Conservation (phyloP, 2,329 filamentous ascomycete genomes). For the Trichoderma guizhouense region DNA sequence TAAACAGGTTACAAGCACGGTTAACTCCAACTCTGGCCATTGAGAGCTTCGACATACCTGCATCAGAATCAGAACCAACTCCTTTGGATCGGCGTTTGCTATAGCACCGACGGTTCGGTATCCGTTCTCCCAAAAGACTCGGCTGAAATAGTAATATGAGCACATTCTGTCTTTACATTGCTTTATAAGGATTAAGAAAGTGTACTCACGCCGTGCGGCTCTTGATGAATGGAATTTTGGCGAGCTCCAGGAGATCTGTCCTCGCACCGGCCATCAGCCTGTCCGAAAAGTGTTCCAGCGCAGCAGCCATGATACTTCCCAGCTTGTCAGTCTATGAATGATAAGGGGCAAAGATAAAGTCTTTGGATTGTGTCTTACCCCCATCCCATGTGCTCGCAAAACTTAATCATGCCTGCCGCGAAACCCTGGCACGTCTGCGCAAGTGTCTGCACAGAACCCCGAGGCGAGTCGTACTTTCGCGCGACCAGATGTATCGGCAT, state of each 20-base stretch:
- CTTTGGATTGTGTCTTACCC: constrained; percentile 38
- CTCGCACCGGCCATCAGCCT: constrained; percentile 68
- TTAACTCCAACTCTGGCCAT: neutral
- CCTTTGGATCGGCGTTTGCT: constrained; percentile 65
- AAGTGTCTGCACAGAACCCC: constrained; percentile 68
- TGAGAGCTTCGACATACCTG: constrained; percentile 46
- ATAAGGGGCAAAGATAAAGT: too few species aligned
- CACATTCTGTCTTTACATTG: neutral
- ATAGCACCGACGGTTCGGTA: constrained; percentile 65
- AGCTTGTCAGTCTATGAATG: constrained; percentile 1
- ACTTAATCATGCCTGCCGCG: constrained; percentile 74
- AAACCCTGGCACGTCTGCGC: constrained; percentile 75
- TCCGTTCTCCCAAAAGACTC: constrained; percentile 73
- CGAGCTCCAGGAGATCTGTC: constrained; percentile 66
- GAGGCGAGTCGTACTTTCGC: constrained; percentile 65
- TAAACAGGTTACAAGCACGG: neutral
- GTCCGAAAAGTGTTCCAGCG: constrained; percentile 73
- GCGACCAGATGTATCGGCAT: constrained; percentile 67
- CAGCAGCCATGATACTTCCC: constrained; percentile 62
- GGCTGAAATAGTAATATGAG: constrained; percentile 23
- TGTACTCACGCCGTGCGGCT: constrained; percentile 61
- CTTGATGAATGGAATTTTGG: constrained; percentile 72
- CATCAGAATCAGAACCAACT: constrained; percentile 68
- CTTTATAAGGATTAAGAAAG: neutral
- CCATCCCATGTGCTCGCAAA: constrained; percentile 75